Base-by-base conservation (phyloP, 768 basidiomycete genomes). In the Amanita molliuscula region DNA sequence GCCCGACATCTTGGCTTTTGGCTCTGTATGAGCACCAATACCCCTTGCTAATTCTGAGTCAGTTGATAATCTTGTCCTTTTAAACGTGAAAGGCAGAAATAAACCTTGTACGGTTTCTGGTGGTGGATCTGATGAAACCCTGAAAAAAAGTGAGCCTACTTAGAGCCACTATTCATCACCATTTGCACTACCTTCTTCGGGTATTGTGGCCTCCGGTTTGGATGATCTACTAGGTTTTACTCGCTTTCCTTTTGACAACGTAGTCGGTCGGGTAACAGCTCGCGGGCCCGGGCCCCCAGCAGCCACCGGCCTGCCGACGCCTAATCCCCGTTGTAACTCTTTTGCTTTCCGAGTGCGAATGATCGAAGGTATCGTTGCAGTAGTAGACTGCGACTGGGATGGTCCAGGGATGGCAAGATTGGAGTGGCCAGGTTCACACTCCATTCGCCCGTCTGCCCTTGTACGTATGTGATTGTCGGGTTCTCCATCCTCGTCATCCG, bases 251-350 rank as follows among this genome's bases (percentile, higher is more conserved):
- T 67, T 76, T 3, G 75, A 67, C n/a, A 73, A 48, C 57, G 71
- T 78, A 28, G 71, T 56, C 0, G 83, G 75, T 60, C 75, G 82
- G 6, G 84, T 86, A 21, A 84, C 65, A 35, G 72, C 65, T 48
- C 87, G 77, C 20, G 86, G 74, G 15, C 86, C 85, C 15, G 67
- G 64, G 21, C 85, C 85, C 23, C 84, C 86, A 28, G 75, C 82
- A 15, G 71, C 68, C 6, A 71, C 69, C 7, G 87, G 87, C 56
- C 81, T 73, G 2, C 87, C 87, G 11, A 87, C 78, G 45, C 88
- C 88, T 15, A 89, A 71, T 54, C 70, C 71, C 36, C 73, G 76
- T 62, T 87, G 87, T 3, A 77, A 72, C 45, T 86, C 83, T 61
- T 81, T 86, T 10, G 84, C 81, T 59, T 85, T 86, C 50, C 83